Evolutionary conservation across 2,329 filamentous ascomycete genomes (phyloP).

Genomic region (Pseudocercospora eumusae): DNA sequence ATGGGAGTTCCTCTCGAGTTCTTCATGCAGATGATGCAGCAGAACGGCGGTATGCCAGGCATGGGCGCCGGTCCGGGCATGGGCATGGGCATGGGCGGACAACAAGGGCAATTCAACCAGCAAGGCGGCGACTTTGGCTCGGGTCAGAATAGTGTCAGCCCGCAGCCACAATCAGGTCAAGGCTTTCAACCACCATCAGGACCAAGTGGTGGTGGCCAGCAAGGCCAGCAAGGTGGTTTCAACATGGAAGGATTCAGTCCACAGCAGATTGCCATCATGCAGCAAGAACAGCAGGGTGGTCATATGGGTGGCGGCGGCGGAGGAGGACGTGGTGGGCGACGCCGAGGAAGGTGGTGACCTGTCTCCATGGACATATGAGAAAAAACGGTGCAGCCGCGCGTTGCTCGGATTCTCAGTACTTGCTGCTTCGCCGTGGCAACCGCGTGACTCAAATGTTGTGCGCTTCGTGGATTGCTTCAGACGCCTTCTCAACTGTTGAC

Average conservation of each 20-base stretch:
- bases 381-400: background rate
- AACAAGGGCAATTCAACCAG: slow-evolving; percentile 27
- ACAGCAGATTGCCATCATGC: slow-evolving; percentile 42
- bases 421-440: background rate
- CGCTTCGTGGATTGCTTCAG: background rate
- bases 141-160: slow-evolving; percentile 27
- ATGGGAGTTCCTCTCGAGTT: slow-evolving; percentile 42
- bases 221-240: slow-evolving; percentile 18
- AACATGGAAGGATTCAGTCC: slow-evolving; percentile 39
- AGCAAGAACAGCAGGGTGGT: slow-evolving; percentile 34
- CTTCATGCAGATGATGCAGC: slow-evolving; percentile 29
- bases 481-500: background rate
- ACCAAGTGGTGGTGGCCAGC: slow-evolving; percentile 24
- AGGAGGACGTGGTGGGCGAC: slow-evolving; percentile 33
- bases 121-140: slow-evolving; percentile 30
- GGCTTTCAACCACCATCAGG: slow-evolving; percentile 36
- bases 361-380: background rate
- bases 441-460: background rate
- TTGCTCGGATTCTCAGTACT: background rate
- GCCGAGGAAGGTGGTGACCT: slow-evolving; percentile 24
- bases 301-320: slow-evolving; percentile 36
- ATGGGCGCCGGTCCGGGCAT: slow-evolving; percentile 6
- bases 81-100: slow-evolving; percentile 25
- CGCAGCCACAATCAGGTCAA: slow-evolving; percentile 32
- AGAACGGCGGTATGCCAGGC: slow-evolving; percentile 37